Percentiles rank a stretch among this genome's conserved stretches.
These are phyloP conservation scores for Aspergillus quadricinctus DNA, from an alignment of 2,329 filamentous ascomycete species.

Conservation along the genomic window DNA sequence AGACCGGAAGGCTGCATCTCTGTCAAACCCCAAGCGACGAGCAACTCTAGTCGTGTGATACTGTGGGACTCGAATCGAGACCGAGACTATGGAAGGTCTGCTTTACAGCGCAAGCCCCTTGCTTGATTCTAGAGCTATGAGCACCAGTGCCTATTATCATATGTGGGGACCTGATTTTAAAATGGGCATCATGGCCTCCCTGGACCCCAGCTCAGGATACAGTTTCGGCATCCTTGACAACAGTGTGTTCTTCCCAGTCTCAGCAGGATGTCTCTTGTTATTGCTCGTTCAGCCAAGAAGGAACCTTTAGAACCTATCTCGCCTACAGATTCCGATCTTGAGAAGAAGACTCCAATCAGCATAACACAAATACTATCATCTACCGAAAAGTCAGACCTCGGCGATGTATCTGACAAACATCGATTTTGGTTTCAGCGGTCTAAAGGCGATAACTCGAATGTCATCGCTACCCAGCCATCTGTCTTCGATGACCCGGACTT, in stretches of 20 bases:
- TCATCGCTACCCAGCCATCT: constrained; percentile 40
- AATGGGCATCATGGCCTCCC: background rate
- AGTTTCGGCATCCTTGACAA: background rate
- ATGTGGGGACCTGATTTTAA: background rate
- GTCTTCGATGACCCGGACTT: constrained; percentile 45
- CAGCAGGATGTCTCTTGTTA: constrained; percentile 11
- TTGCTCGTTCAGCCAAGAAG: constrained; percentile 7
- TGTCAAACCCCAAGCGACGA: background rate
- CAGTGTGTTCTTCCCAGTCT: background rate
- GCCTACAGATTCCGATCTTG: constrained; percentile 4
- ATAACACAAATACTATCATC: background rate
- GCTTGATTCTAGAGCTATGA: background rate
- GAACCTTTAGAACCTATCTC: background rate
- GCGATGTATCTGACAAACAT: constrained; percentile 15
- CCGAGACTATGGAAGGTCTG: background rate
- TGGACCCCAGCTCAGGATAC: background rate
- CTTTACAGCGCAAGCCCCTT: background rate
- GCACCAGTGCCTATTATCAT: background rate
- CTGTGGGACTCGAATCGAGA: background rate
- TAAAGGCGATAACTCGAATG: constrained; percentile 20
- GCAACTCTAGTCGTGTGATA: background rate
- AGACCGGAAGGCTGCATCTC: background rate
- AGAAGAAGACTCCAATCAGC: constrained; percentile 6
- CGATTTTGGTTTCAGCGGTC: constrained; percentile 28
- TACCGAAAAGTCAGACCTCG: constrained; percentile 7